Evolutionary conservation across 805 yeast genomes (phyloP).

Genomic region (Priceomyces melissophilus): DNA sequence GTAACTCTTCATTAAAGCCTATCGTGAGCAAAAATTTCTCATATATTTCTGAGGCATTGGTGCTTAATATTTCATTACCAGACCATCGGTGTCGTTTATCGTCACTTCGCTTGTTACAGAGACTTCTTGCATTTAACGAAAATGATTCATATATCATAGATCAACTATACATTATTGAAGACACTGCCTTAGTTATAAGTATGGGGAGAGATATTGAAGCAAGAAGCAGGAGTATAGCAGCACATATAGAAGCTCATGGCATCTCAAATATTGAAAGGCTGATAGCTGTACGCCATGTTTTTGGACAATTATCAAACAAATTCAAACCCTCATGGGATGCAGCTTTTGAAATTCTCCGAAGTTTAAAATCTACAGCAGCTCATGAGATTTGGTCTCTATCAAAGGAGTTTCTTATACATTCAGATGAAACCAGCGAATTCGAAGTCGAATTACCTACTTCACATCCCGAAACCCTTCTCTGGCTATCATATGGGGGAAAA

Average conservation of each 20-base stretch:
- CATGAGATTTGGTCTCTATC: constrained; percentile 56
- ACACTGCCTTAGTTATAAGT: constrained; percentile 63
- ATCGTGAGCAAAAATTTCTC: constrained; percentile 8
- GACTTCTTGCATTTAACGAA: constrained; percentile 17
- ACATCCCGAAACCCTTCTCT: constrained; percentile 3
- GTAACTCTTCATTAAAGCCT: constrained; percentile 1
- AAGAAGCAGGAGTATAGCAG: constrained; percentile 59
- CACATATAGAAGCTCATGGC: constrained; percentile 32
- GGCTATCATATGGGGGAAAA: constrained; percentile 31
- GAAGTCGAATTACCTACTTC: neutral
- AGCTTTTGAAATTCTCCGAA: constrained; percentile 57
- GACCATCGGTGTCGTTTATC: constrained; percentile 47
- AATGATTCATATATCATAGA: constrained; percentile 41
- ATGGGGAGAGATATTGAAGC: constrained; percentile 72
- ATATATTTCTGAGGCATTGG: constrained; percentile 10
- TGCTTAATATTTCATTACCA: constrained; percentile 43
- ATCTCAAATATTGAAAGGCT: constrained; percentile 14
- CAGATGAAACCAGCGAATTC: constrained; percentile 3
- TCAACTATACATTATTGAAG: constrained; percentile 60
- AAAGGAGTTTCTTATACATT: constrained; percentile 22
- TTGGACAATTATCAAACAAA: constrained; percentile 67
- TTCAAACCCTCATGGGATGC: constrained; percentile 88
- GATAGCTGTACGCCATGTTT: constrained; percentile 32
- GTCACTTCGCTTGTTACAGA: constrained; percentile 48
- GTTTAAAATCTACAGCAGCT: constrained; percentile 28